Evolutionary conservation across 2,329 filamentous ascomycete species (phyloP).

Genomic region (Colletotrichum scovillei): DNA sequence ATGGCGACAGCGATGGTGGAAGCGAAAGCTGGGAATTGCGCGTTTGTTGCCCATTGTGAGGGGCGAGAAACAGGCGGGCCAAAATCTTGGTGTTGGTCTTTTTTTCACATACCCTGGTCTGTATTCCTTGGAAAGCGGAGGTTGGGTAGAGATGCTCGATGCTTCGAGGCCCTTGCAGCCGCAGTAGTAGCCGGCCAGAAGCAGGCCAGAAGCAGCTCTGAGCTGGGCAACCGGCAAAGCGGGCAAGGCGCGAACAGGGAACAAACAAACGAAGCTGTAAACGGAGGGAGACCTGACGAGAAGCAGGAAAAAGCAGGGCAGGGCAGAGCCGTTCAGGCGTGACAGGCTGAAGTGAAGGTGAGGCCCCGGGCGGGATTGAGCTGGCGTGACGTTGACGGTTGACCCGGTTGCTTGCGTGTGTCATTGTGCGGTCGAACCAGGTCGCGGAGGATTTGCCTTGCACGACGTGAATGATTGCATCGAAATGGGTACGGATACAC

Average conservation of each 20-base stretch:
- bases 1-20: conserved; percentile 22
- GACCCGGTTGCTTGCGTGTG: conserved; percentile 8
- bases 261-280: not conserved
- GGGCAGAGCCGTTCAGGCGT: not conserved
- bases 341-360: not conserved
- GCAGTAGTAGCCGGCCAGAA: not conserved
- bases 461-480: conserved; percentile 11
- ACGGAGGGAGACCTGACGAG: not conserved
- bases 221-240: not conserved
- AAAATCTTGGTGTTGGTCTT: conserved; percentile 25
- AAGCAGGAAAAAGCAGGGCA: conserved; percentile 22
- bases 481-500: conserved; percentile 5
- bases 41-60: conserved; percentile 10
- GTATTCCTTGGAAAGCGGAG: conserved; percentile 29
- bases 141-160: conserved; percentile 30
- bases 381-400: conserved; percentile 27
- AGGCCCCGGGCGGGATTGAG: not conserved
- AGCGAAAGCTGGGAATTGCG: conserved; percentile 18
- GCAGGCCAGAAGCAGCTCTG: not conserved
- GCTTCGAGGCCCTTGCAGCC: conserved; percentile 11
- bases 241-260: not conserved
- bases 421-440: conserved; percentile 11
- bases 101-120: conserved; percentile 13
- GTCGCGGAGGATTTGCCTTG: not conserved
- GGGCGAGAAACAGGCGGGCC: conserved; percentile 2